These are phyloP conservation scores for Westerdykella aurantiaca DNA, from an alignment of 2,329 filamentous ascomycete species.

Conservation along the genomic window DNA sequence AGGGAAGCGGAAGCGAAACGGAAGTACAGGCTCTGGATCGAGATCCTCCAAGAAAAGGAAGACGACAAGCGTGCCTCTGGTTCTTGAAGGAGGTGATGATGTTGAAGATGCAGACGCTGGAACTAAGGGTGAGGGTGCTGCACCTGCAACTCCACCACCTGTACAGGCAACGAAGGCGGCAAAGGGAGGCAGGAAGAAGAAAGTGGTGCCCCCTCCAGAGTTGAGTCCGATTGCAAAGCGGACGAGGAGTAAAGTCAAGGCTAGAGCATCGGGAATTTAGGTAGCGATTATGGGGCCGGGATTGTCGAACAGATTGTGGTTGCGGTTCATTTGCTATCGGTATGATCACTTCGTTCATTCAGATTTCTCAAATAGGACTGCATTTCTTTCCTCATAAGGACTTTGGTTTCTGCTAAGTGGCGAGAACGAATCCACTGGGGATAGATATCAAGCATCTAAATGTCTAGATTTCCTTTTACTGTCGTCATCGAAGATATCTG, in stretches of 20 bases:
- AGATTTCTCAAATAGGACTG: too few relatives aligned
- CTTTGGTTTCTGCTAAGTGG: too few relatives aligned
- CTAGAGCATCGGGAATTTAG: background rate
- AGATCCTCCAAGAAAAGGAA: background rate
- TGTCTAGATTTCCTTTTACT: too few relatives aligned
- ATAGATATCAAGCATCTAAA: too few relatives aligned
- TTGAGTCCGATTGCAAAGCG: background rate
- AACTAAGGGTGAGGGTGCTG: background rate
- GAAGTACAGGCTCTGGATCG: background rate
- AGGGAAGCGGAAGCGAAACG: background rate
- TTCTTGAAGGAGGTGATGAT: background rate
- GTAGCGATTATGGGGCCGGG: background rate
- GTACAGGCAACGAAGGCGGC: background rate
- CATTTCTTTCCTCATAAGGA: too few relatives aligned
- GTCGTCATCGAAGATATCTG: too few relatives aligned
- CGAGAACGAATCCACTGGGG: too few relatives aligned
- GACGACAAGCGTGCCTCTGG: too few relatives aligned
- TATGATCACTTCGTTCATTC: too few relatives aligned
- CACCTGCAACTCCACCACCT: background rate
- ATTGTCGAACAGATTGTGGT: too few relatives aligned
- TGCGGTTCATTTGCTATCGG: too few relatives aligned
- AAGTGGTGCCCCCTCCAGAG: background rate
- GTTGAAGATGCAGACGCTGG: background rate
- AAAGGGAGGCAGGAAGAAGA: background rate
- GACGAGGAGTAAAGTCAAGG: background rate